phyloP scores from a whole-genome alignment of 129 eudicot genomes.

The Mikania micrantha region DNA sequence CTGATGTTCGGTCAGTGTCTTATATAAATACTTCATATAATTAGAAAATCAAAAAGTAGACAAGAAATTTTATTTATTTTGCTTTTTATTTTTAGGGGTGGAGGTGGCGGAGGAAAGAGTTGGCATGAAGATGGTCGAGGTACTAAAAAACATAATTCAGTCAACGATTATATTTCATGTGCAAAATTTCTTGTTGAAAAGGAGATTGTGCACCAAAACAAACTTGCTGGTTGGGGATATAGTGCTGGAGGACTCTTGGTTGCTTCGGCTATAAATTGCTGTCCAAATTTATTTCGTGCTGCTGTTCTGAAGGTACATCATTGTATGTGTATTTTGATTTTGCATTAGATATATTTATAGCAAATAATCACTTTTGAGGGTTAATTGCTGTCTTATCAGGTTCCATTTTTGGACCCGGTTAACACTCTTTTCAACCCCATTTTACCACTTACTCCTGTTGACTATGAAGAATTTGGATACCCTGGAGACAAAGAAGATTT shows the following conservation, averaged over 20 bases:
- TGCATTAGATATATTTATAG: background rate
- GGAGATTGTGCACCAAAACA: slow-evolving; percentile 56
- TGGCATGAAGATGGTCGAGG: slow-evolving; percentile 87
- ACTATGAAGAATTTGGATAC: slow-evolving; percentile 92
- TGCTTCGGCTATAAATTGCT: slow-evolving; percentile 74
- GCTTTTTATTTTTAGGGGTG: slow-evolving; percentile 55
- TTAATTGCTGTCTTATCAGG: slow-evolving; percentile 37
- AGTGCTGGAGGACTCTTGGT: slow-evolving; percentile 93
- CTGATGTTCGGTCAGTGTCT: slow-evolving; percentile 81
- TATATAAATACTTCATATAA: background rate
- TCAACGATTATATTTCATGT: slow-evolving; percentile 64
- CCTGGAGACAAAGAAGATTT: slow-evolving; percentile 81
- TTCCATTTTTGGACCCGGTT: slow-evolving; percentile 85
- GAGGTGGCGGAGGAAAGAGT: slow-evolving; percentile 81
- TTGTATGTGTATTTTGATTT: background rate
- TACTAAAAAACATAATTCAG: slow-evolving; percentile 52
- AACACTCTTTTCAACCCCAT: slow-evolving; percentile 77
- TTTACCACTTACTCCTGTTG: slow-evolving; percentile 71
- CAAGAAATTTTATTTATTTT: background rate
- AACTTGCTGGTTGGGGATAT: slow-evolving; percentile 96
- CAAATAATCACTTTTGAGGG: background rate
- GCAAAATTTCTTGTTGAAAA: slow-evolving; percentile 64
- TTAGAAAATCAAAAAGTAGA: background rate
- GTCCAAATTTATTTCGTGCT: slow-evolving; percentile 84
- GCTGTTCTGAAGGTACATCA: slow-evolving; percentile 66